Evolutionary conservation across 2,329 filamentous ascomycete genomes (phyloP), one percentile per base, ranked within the genome.

Genomic region (Claviceps pusilla): DNA sequence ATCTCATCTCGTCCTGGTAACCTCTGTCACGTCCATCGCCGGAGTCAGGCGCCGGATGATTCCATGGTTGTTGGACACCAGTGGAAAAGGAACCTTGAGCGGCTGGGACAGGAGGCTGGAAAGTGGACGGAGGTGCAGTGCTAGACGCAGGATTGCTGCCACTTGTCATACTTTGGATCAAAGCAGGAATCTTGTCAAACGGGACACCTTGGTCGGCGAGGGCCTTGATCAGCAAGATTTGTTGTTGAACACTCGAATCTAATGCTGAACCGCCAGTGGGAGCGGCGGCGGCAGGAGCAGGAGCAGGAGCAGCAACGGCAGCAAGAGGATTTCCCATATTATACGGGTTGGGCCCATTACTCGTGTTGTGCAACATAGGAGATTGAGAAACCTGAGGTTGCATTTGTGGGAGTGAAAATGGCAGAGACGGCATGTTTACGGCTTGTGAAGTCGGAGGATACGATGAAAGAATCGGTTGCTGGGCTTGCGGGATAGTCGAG

Each of bases 181-280:
- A 68, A 52, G 71, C 69, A 9, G 76, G 82, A 70, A 88, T 89
- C 68, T 90, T 84, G 57, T 93, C 88, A 68, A 86, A 76, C 3
- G 86, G 79, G 31, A 93, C 75, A 50, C 87, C 87, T 67, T 88
- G 84, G 39, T 85, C 82, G 56, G 83, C 78, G 54, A 94, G 76
- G 11, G 86, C 76, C 69, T 89, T 86, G 62, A 94, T 79, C 58
- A 93, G 71, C 66, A 85, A 74, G 54, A 90, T 74, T 64, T 89
- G 86, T 65, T 86, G 78, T 60, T 87, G 81, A 55, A 86, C 72
- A 58, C 77, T 80, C 57, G 71, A 70, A 59, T 78, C 75, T 65
- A 77, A 64, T 55, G 66, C 69, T 57, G 67, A 61, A 50, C 65
- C 66, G 33, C 65, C 57, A 48, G 68, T 63, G 48, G 67, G 63